Conservation (phyloP, 2,329 filamentous ascomycete species). For the Achaetomium macrosporum region DNA sequence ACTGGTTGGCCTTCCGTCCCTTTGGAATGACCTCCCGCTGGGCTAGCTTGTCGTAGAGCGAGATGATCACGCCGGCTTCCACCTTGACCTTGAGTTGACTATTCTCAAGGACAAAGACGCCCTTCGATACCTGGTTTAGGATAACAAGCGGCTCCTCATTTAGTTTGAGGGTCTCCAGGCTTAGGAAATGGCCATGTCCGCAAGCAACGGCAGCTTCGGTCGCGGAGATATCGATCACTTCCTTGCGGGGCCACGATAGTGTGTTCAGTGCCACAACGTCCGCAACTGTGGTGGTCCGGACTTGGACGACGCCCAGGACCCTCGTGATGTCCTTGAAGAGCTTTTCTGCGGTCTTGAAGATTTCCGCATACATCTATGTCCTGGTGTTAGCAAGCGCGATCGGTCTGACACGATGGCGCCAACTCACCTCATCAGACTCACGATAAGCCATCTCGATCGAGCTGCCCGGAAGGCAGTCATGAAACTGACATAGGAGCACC, state of each 20-base stretch:
- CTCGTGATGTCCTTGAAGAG: conserved; percentile 64
- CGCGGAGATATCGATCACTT: conserved; percentile 61
- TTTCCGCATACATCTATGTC: conserved; percentile 65
- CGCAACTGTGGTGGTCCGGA: conserved; percentile 35
- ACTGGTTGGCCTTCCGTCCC: conserved; percentile 75
- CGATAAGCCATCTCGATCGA: conserved; percentile 98
- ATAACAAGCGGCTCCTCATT: conserved; percentile 44
- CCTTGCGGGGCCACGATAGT: conserved; percentile 75
- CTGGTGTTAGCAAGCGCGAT: conserved; percentile 22
- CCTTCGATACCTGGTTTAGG: conserved; percentile 45
- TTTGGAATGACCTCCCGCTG: conserved; percentile 72
- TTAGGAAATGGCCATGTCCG: conserved; percentile 49
- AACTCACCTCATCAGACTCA: conserved; percentile 71
- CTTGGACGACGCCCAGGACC: conserved; percentile 56
- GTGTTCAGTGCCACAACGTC: conserved; percentile 70
- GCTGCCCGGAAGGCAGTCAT: conserved; percentile 92
- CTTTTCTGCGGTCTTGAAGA: conserved; percentile 71
- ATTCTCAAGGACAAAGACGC: conserved; percentile 75
- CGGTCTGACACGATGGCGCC: neutral
- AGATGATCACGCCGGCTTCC: conserved; percentile 71
- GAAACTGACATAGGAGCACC: conserved; percentile 90
- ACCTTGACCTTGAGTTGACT: conserved; percentile 68
- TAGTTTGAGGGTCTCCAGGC: conserved; percentile 45
- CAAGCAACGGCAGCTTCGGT: conserved; percentile 49
- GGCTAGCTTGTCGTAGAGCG: conserved; percentile 68